Percentiles rank a stretch among this genome's conserved stretches.
Evolutionary conservation across 2,329 filamentous ascomycete genomes (phyloP).

Genomic region (Dactylellina cionopaga): DNA sequence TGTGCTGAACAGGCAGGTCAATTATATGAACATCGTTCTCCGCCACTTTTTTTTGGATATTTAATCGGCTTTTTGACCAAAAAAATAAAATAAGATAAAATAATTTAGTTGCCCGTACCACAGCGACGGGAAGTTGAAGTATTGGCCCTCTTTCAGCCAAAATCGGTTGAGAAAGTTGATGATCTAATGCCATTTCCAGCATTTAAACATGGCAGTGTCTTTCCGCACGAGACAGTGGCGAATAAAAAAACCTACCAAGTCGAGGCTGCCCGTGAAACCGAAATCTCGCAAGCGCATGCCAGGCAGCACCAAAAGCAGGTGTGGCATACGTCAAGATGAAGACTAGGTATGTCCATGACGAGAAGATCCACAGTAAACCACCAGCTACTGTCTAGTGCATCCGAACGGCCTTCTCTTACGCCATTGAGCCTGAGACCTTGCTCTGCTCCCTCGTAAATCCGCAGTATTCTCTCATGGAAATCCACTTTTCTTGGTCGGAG

Average conservation of each 20-base stretch:
- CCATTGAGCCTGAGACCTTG: slow-evolving; percentile 20
- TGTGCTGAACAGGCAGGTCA: neutral
- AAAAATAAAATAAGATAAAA: no score
- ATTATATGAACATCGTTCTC: no score
- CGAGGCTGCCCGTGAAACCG: slow-evolving; percentile 3
- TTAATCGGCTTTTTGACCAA: no score
- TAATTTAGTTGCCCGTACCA: no score
- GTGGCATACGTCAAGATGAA: slow-evolving; percentile 37
- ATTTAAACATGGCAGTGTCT: neutral
- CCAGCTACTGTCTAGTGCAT: no score
- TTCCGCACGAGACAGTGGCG: slow-evolving; percentile 12
- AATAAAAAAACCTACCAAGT: neutral
- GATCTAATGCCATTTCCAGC: slow-evolving; percentile 1
- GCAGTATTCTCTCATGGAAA: neutral
- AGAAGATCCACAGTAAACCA: no score
- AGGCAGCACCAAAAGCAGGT: slow-evolving; percentile 11
- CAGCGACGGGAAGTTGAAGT: no score
- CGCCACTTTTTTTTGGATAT: no score
- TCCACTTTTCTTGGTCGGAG: neutral
- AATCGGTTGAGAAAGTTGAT: neutral
- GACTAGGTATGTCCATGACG: no score
- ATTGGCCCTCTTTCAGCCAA: neutral
- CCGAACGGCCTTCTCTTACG: slow-evolving; percentile 5
- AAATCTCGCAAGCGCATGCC: neutral
- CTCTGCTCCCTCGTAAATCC: neutral